These are phyloP conservation scores for Pyrus communis DNA, from an alignment of 306 rosid species.

Conservation along the genomic window DNA sequence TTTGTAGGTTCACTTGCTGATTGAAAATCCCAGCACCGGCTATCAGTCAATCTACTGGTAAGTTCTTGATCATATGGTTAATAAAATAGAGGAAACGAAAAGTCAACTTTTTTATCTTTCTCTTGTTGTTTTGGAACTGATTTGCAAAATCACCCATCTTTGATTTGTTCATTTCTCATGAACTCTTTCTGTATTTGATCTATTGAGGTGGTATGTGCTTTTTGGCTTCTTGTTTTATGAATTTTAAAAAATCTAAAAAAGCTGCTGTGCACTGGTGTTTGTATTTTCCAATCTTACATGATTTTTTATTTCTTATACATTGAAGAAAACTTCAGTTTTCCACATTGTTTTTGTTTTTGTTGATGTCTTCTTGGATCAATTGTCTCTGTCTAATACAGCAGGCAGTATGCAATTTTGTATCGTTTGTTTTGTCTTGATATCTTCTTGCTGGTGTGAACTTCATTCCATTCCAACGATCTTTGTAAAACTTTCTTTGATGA, in stretches of 20 bases:
- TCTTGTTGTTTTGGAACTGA: not conserved
- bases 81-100: not conserved
- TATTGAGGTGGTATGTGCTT: conserved; percentile 1
- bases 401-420: conserved; percentile 21
- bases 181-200: not conserved
- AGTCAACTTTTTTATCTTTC: not conserved
- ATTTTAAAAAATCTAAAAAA: not conserved
- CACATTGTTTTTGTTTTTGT: not conserved
- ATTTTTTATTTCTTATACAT: not conserved
- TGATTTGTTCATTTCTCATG: not conserved
- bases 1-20: conserved; percentile 30
- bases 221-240: conserved; percentile 5
- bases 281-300: not conserved
- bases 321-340: not conserved
- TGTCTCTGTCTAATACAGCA: conserved; percentile 21
- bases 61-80: conserved; percentile 21
- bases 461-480: not conserved
- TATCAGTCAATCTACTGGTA: conserved; percentile 4
- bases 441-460: conserved; percentile 6
- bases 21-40: conserved; percentile 2
- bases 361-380: conserved; percentile 16
- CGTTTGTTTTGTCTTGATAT: not conserved
- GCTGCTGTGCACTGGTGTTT: not conserved
- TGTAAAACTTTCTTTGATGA: conserved; percentile 5
- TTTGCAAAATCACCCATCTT: not conserved